Conservation (phyloP, 2,329 filamentous ascomycete genomes). For the Anthostomella pinea region DNA sequence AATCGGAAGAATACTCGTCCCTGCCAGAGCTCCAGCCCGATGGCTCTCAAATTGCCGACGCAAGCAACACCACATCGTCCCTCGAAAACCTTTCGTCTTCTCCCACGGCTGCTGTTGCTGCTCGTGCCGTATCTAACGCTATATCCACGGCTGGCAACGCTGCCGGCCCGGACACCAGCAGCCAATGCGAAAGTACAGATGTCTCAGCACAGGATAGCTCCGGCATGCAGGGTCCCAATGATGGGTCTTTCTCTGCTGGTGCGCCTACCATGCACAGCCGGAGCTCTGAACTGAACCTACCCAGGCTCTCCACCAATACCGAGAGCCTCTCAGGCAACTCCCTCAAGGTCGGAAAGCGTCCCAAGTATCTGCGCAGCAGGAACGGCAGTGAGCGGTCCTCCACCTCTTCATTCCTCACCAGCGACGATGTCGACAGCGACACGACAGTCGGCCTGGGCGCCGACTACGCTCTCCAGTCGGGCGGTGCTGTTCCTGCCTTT, state of each 20-base stretch:
- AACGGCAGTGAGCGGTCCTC: constrained; percentile 59
- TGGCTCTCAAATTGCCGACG: constrained; percentile 11
- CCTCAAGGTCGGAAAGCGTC: constrained; percentile 45
- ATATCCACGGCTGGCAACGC: constrained; percentile 43
- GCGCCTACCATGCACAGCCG: constrained; percentile 30
- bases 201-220: constrained; percentile 23
- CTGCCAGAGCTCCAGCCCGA: constrained; percentile 6
- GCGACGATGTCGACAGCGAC: constrained; percentile 69
- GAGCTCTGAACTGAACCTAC: constrained; percentile 33
- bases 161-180: constrained; percentile 13
- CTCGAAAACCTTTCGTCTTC: constrained; percentile 56
- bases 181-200: constrained; percentile 18
- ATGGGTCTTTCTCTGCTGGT: constrained; percentile 26
- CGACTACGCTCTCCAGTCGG: constrained; percentile 81
- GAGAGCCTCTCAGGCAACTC: constrained; percentile 47
- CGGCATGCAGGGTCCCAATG: constrained; percentile 31
- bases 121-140: constrained; percentile 45
- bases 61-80: constrained; percentile 44
- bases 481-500: constrained; percentile 64
- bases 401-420: constrained; percentile 56
- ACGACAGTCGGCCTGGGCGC: constrained; percentile 63
- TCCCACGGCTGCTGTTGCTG: constrained; percentile 53
- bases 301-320: constrained; percentile 37
- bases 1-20: constrained; percentile 3
- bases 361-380: constrained; percentile 57